Conservation (phyloP, 805 yeast species). For the Monosporozyma servazzii region DNA sequence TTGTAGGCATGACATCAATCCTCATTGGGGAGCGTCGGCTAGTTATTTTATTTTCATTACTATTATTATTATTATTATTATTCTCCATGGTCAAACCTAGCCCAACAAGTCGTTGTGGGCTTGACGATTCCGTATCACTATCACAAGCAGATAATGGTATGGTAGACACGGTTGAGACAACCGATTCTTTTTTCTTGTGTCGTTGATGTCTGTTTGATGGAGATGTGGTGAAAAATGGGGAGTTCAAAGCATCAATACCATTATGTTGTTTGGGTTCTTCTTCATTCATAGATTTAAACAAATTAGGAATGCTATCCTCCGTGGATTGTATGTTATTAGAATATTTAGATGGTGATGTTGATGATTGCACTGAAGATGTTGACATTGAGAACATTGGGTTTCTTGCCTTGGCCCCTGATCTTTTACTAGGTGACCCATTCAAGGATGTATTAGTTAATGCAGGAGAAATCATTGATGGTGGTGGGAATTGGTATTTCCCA, state of each 20-base stretch:
- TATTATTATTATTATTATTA: background rate
- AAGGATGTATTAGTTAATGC: constrained; percentile 19
- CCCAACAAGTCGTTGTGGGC: constrained; percentile 13
- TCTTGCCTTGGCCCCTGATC: background rate
- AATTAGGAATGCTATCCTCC: background rate
- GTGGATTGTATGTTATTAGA: background rate
- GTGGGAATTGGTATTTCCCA: constrained; percentile 30
- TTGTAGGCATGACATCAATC: constrained; percentile 18
- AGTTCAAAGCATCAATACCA: constrained; percentile 2
- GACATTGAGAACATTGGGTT: background rate
- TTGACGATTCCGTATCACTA: constrained; percentile 6
- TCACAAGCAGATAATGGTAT: constrained; percentile 22
- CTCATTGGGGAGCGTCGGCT: constrained; percentile 9
- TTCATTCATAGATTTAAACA: background rate
- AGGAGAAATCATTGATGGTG: constrained; percentile 17
- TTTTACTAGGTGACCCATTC: constrained; percentile 19
- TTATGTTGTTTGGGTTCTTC: background rate
- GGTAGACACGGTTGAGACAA: constrained; percentile 27
- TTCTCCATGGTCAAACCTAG: background rate
- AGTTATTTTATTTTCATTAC: background rate
- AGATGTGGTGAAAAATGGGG: constrained; percentile 5
- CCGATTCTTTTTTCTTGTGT: constrained; percentile 23
- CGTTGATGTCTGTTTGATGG: background rate
- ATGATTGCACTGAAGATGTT: background rate
- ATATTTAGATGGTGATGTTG: constrained; percentile 8